Evolutionary conservation across 164 flowering plant genomes (phyloP).

Genomic region (Houttuynia cordata): DNA sequence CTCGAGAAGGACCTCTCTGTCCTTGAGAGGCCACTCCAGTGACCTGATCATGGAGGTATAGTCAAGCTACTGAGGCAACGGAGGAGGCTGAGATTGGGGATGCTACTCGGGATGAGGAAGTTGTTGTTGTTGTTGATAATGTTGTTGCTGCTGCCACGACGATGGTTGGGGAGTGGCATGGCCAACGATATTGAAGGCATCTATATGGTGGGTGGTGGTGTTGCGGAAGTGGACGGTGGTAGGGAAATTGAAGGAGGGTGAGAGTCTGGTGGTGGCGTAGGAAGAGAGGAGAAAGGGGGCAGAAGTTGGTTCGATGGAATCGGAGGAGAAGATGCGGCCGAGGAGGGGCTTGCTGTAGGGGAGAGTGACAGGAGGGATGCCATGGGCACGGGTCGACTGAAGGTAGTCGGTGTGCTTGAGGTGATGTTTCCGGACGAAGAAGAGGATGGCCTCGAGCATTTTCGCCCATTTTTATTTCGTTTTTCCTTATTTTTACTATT

Average conservation of each 20-base stretch:
- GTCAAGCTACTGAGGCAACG: constrained; percentile 11
- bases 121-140: too few species aligned
- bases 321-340: constrained; percentile 56
- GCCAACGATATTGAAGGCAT: too few species aligned
- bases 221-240: too few species aligned
- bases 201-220: too few species aligned
- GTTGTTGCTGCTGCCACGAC: too few species aligned
- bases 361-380: constrained; percentile 63
- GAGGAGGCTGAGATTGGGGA: neutral
- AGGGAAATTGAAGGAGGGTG: neutral
- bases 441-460: constrained; percentile 79
- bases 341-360: constrained; percentile 78
- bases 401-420: constrained; percentile 74
- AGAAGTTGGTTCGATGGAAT: constrained; percentile 42
- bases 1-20: constrained; percentile 57
- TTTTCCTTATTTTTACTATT: too few species aligned
- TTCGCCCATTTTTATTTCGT: too few species aligned
- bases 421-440: constrained; percentile 57
- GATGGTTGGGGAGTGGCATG: too few species aligned
- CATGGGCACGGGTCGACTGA: constrained; percentile 40
- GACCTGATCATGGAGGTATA: constrained; percentile 34
- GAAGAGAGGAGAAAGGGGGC: neutral
- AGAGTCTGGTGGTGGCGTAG: neutral
- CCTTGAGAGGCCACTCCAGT: constrained; percentile 69
- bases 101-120: neutral